Conservation (phyloP, 2,329 filamentous ascomycete species). For the Ophiosphaerella korrae region DNA sequence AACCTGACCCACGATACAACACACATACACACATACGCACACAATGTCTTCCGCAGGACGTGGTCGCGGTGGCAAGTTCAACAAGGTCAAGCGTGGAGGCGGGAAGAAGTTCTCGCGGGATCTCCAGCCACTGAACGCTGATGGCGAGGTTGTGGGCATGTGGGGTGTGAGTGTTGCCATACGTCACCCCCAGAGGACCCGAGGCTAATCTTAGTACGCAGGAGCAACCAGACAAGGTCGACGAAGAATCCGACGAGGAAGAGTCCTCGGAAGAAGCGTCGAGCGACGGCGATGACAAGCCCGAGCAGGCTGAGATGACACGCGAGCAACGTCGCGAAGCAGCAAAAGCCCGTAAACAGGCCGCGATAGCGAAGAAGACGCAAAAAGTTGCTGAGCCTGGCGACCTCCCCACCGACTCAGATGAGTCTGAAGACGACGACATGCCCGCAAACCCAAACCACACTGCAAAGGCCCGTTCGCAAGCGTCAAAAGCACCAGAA, state of each 20-base stretch:
- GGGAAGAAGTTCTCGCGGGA: constrained; percentile 96
- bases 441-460: constrained; percentile 94
- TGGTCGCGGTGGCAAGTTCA: constrained; percentile 91
- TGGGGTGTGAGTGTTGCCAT: constrained; percentile 67
- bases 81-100: constrained; percentile 90
- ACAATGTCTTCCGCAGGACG: constrained; percentile 62
- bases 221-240: constrained; percentile 55
- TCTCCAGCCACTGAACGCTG: constrained; percentile 82
- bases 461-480: constrained; percentile 68
- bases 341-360: constrained; percentile 89
- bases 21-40: constrained; percentile 17
- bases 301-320: constrained; percentile 64
- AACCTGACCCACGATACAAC: neutral
- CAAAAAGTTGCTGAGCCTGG: constrained; percentile 76
- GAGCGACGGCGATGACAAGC: constrained; percentile 48
- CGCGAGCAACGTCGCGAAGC: constrained; percentile 87
- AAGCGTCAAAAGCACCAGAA: constrained; percentile 62
- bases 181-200: neutral
- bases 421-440: constrained; percentile 64
- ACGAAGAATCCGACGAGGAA: constrained; percentile 52
- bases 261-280: constrained; percentile 54
- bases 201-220: constrained; percentile 26
- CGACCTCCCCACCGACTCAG: constrained; percentile 78
- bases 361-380: constrained; percentile 78
- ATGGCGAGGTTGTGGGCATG: constrained; percentile 88